Percentiles rank a stretch among this genome's conserved stretches.
These are phyloP conservation scores for Blastobotrys attinorum DNA, from an alignment of 805 yeast genomes.

Conservation along the genomic window DNA sequence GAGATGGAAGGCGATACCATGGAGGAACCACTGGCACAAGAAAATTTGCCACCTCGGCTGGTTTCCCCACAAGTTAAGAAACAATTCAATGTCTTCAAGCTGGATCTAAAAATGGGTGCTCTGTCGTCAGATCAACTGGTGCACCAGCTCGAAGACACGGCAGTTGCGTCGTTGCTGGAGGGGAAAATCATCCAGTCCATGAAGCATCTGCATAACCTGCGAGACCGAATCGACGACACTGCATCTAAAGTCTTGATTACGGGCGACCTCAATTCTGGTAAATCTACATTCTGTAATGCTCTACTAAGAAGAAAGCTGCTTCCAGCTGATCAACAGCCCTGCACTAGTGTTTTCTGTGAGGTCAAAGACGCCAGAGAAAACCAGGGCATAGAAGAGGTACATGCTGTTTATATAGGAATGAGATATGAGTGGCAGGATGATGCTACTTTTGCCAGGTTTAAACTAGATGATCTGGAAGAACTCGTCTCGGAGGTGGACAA, in stretches of 20 bases:
- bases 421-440: slow-evolving; percentile 50
- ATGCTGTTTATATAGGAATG: slow-evolving; percentile 56
- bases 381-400: slow-evolving; percentile 77
- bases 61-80: slow-evolving; percentile 13
- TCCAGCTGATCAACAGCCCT: slow-evolving; percentile 97
- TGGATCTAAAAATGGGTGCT: slow-evolving; percentile 53
- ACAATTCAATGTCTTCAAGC: slow-evolving; percentile 51
- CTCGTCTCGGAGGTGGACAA: slow-evolving; percentile 68
- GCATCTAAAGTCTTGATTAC: slow-evolving; percentile 92
- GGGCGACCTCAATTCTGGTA: slow-evolving; percentile 95
- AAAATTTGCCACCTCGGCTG: slow-evolving; percentile 10
- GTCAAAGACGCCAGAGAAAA: slow-evolving; percentile 79
- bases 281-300: slow-evolving; percentile 92
- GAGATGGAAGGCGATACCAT: background rate
- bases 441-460: slow-evolving; percentile 52
- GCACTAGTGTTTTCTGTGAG: slow-evolving; percentile 94
- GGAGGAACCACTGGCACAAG: slow-evolving; percentile 1
- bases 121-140: slow-evolving; percentile 34
- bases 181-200: slow-evolving; percentile 57
- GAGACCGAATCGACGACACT: slow-evolving; percentile 82
- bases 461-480: slow-evolving; percentile 50
- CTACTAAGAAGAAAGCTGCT: slow-evolving; percentile 64
- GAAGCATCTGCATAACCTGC: slow-evolving; percentile 61
- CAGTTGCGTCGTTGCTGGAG: slow-evolving; percentile 62
- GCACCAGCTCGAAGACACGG: slow-evolving; percentile 54